phyloP scores from a whole-genome alignment of 176 grass and related monocot genomes.

The Alloteropsis semialata region DNA sequence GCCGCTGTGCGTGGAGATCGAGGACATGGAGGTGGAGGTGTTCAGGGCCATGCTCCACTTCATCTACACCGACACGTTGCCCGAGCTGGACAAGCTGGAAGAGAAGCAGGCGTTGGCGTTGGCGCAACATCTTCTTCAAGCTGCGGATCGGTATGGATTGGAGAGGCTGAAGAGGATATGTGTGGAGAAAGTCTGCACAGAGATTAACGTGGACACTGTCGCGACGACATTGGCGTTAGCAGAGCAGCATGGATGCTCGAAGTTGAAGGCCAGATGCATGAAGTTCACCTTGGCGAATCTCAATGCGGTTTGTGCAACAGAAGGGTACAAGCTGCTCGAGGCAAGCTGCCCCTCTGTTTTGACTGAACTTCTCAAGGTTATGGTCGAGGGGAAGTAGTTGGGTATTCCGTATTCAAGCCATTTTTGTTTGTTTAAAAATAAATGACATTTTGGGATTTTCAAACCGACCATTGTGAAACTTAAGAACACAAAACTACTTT shows the following conservation, averaged over 20 bases:
- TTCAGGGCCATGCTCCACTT: slow-evolving; percentile 47
- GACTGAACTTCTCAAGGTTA: neutral
- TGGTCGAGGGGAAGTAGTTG: too few relatives aligned
- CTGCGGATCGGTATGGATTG: slow-evolving; percentile 41
- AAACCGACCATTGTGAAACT: too few relatives aligned
- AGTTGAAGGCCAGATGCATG: slow-evolving; percentile 45
- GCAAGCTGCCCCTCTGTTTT: neutral
- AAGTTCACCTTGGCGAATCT: slow-evolving; percentile 29
- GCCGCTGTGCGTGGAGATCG: neutral
- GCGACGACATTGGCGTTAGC: slow-evolving; percentile 39
- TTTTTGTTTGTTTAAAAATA: too few relatives aligned
- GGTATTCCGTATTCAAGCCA: too few relatives aligned
- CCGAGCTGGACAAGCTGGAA: neutral
- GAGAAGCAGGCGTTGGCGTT: neutral
- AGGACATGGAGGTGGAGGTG: slow-evolving; percentile 20
- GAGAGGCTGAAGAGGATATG: slow-evolving; percentile 44
- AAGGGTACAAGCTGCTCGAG: neutral
- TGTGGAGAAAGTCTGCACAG: slow-evolving; percentile 16
- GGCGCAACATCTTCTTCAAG: slow-evolving; percentile 35
- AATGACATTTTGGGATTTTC: too few relatives aligned
- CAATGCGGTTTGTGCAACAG: neutral
- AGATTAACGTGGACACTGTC: slow-evolving; percentile 18
- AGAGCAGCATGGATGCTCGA: slow-evolving; percentile 33
- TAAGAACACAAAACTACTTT: too few relatives aligned
- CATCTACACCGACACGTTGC: slow-evolving; percentile 44